phyloP scores from a whole-genome alignment of 2,329 filamentous ascomycete genomes.

The Pseudocercospora crystallina region DNA sequence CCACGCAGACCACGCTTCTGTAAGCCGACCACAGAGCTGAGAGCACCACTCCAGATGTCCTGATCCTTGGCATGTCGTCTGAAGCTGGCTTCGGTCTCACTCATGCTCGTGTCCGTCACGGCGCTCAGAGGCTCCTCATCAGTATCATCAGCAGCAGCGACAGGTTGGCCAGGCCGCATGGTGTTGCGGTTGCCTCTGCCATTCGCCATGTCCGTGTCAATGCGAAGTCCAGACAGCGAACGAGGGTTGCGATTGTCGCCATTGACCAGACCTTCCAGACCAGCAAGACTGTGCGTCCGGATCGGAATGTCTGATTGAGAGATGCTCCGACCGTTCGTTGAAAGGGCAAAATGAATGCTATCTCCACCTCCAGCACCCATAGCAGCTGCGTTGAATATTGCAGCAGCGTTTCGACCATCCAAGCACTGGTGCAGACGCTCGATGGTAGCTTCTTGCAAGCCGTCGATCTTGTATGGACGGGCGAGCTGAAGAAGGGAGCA shows the following conservation, averaged over 20 bases:
- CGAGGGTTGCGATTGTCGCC: constrained; percentile 33
- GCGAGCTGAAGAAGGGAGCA: constrained; percentile 93
- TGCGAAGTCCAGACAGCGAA: constrained; percentile 40
- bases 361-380: constrained; percentile 95
- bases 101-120: constrained; percentile 35
- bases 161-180: constrained; percentile 35
- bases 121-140: constrained; percentile 39
- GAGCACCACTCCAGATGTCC: constrained; percentile 76
- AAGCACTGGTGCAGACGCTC: constrained; percentile 85
- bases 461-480: constrained; percentile 88
- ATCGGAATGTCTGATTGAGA: constrained; percentile 40
- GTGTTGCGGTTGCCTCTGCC: constrained; percentile 38
- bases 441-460: constrained; percentile 86
- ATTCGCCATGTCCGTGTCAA: constrained; percentile 52
- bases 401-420: constrained; percentile 90
- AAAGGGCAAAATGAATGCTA: constrained; percentile 66
- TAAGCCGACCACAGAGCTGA: constrained; percentile 87
- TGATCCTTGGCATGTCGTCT: constrained; percentile 47
- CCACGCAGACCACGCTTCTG: constrained; percentile 91
- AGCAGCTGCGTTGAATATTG: constrained; percentile 95
- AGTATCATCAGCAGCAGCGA: constrained; percentile 33
- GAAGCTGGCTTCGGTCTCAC: constrained; percentile 32
- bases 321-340: constrained; percentile 31
- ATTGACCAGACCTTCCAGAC: constrained; percentile 44
- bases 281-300: constrained; percentile 51